Conservation (phyloP, 1,139 yeast species). For the Saccharomyces hybrid region DNA sequence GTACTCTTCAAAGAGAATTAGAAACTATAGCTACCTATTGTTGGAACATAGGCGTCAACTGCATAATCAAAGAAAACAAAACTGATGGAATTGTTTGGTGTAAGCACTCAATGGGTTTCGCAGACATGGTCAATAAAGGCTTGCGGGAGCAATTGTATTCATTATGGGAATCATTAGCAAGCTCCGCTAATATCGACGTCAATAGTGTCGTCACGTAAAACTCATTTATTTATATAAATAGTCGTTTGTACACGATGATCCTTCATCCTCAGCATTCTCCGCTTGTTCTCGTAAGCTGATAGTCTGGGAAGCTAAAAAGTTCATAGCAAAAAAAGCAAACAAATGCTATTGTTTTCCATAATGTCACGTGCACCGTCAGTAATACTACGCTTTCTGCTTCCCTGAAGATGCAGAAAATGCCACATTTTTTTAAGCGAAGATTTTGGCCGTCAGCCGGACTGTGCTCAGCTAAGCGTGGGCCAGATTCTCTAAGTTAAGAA, state of each 20-base stretch:
- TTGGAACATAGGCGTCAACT: slow-evolving; percentile 25
- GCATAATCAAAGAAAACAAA: slow-evolving; percentile 13
- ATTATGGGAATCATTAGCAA: slow-evolving; percentile 14
- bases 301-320: slow-evolving; percentile 17
- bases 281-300: background rate
- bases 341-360: background rate
- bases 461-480: background rate
- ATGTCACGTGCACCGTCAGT: background rate
- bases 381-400: background rate
- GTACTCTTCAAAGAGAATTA: slow-evolving; percentile 9
- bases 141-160: slow-evolving; percentile 14
- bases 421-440: background rate
- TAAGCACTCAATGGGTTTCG: slow-evolving; percentile 14
- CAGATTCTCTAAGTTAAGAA: background rate
- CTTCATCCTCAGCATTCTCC: background rate
- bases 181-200: slow-evolving; percentile 50
- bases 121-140: slow-evolving; percentile 12
- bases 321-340: slow-evolving; percentile 50
- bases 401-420: background rate
- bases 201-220: background rate
- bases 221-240: background rate
- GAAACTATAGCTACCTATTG: slow-evolving; percentile 19
- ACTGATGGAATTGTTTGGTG: slow-evolving; percentile 16
- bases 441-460: background rate
- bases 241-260: background rate